A percentile compares a stretch with the other conserved stretches of the same genome.
Conservation (phyloP, 2,329 filamentous ascomycete species). For the Exophiala mesophila region DNA sequence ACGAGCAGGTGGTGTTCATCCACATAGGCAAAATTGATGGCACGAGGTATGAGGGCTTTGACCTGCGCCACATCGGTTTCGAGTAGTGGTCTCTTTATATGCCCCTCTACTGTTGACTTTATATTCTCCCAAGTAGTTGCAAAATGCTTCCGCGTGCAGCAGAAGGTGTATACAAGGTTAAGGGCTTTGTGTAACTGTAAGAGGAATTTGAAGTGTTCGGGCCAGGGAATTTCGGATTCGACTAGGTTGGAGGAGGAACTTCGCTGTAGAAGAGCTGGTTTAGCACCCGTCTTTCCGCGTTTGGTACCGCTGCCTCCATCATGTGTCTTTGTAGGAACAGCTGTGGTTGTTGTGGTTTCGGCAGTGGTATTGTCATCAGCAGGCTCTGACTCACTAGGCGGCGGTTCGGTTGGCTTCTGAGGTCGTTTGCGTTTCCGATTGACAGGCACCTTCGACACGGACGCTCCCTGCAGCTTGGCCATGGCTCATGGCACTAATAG, state of each 20-base stretch:
- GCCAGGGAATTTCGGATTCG: conserved; percentile 63
- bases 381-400: conserved; percentile 14
- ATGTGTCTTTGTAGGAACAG: conserved; percentile 52
- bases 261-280: conserved; percentile 35
- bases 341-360: conserved; percentile 35
- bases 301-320: conserved; percentile 53
- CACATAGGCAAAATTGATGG: conserved; percentile 79
- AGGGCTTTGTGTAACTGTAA: conserved; percentile 75
- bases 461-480: conserved; percentile 40
- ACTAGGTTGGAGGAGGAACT: conserved; percentile 45
- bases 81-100: conserved; percentile 65
- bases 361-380: conserved; percentile 5
- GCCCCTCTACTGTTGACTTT: conserved; percentile 74
- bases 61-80: conserved; percentile 80
- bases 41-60: conserved; percentile 68
- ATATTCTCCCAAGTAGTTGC: conserved; percentile 89
- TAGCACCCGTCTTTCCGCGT: conserved; percentile 37
- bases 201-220: conserved; percentile 65
- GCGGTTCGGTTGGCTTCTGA: conserved; percentile 3
- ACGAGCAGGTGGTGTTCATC: conserved; percentile 79
- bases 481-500: too few relatives aligned
- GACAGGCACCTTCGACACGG: conserved; percentile 38
- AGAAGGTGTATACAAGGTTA: conserved; percentile 92
- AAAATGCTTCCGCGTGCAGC: conserved; percentile 85
- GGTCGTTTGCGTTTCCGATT: conserved; percentile 43